These are phyloP conservation scores for Schizosaccharomyces japonicus DNA, from an alignment of 805 yeast genomes.

Conservation along the genomic window DNA sequence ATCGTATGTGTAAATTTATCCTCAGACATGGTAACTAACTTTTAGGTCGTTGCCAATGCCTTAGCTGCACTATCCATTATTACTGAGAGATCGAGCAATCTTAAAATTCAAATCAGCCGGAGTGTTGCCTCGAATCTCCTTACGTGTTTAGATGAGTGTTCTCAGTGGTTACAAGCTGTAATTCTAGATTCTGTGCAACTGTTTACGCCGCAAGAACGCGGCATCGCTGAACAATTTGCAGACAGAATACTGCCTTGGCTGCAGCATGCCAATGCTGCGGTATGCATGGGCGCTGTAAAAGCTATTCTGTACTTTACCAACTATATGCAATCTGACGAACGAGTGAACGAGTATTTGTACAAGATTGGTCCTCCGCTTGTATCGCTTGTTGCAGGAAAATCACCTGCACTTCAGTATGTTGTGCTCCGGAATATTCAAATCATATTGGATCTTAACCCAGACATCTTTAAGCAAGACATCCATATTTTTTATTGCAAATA, in stretches of 20 bases:
- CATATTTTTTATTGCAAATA: constrained; percentile 77
- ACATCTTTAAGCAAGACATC: constrained; percentile 48
- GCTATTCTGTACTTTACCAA: constrained; percentile 49
- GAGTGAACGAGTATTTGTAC: constrained; percentile 22
- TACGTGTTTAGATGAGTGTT: constrained; percentile 20
- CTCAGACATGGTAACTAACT: neutral
- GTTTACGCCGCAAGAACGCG: constrained; percentile 45
- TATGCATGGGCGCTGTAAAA: constrained; percentile 53
- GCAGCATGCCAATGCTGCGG: constrained; percentile 61
- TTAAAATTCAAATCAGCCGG: constrained; percentile 31
- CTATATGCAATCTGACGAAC: constrained; percentile 26
- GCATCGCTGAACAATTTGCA: constrained; percentile 41
- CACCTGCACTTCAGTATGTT: constrained; percentile 81
- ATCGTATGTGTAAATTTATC: constrained; percentile 10
- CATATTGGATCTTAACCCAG: constrained; percentile 71
- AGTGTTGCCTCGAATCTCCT: constrained; percentile 24
- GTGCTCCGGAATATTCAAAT: constrained; percentile 78
- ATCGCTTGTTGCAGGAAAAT: constrained; percentile 57
- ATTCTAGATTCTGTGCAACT: constrained; percentile 40
- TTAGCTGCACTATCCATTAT: constrained; percentile 42
- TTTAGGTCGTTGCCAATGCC: constrained; percentile 36
- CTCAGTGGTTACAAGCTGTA: constrained; percentile 49
- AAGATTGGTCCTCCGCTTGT: constrained; percentile 70
- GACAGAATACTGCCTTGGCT: constrained; percentile 44
- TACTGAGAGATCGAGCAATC: constrained; percentile 29